Conservation (phyloP, 164 flowering plant species). For the Dillenia suffruticosa region DNA sequence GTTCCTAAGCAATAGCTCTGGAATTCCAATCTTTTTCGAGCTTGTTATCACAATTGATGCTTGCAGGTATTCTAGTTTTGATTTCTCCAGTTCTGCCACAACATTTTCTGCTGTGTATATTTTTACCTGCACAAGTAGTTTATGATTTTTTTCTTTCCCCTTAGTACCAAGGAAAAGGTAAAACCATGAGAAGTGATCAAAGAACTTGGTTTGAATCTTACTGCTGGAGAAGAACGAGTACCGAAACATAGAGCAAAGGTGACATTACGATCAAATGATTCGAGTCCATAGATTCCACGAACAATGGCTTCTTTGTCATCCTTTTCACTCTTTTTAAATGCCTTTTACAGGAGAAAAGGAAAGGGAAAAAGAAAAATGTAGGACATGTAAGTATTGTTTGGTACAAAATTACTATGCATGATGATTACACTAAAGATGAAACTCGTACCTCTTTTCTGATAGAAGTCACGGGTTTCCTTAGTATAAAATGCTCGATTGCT, state of each 20-base stretch:
- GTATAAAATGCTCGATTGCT: constrained; percentile 73
- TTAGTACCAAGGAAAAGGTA: too few relatives aligned
- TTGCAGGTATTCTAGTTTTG: constrained; percentile 87
- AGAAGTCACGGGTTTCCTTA: constrained; percentile 43
- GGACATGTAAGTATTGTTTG: too few relatives aligned
- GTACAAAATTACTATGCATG: too few relatives aligned
- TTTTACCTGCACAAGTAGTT: constrained; percentile 45
- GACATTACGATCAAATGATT: constrained; percentile 62
- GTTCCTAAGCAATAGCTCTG: constrained; percentile 60
- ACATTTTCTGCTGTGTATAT: constrained; percentile 77
- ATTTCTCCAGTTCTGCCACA: constrained; percentile 58
- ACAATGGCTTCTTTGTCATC: constrained; percentile 40
- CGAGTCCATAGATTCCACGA: constrained; percentile 60
- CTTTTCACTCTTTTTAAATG: constrained; percentile 3
- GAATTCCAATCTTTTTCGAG: constrained; percentile 54
- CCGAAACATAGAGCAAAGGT: constrained; percentile 83
- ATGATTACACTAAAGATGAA: background rate
- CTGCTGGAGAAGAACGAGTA: constrained; percentile 88
- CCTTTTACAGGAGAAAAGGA: too few relatives aligned
- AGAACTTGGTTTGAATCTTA: constrained; percentile 20
- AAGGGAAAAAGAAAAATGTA: too few relatives aligned
- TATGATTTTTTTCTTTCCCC: too few relatives aligned
- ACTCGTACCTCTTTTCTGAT: constrained; percentile 29
- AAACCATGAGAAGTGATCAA: too few relatives aligned
- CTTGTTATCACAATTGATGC: constrained; percentile 72